Base-by-base conservation (phyloP, 345 rosid species). In the Angophora floribunda region DNA sequence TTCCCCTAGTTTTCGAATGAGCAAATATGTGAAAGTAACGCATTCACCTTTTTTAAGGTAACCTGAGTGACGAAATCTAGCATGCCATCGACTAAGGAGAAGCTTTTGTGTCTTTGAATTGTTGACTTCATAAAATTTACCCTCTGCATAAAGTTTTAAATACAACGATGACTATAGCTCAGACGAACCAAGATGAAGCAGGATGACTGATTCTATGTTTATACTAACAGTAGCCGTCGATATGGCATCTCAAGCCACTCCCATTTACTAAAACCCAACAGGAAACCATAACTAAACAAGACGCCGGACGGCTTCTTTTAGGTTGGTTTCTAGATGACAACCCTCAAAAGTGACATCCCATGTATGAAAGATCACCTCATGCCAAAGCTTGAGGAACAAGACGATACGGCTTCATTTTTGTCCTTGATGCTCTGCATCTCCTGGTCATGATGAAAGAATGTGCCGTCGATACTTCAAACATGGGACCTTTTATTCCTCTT, bases 391-490 rank as follows among this genome's bases (percentile, higher is more conserved):
- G 87, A 45, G 41, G 51, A 47, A 30, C 17, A 17, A 15, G 4
- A 22, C 9, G n/a, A 36, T 47, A 19, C 19, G n/a, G 14, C 22
- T n/a, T 94, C 94, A 96, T 95, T 91, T 92, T 94, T n/a, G 93
- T 93, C 95, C 95, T 95, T n/a, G 97, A 96, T 84, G 93, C 95
- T 89, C 93, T 96, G 92, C 99, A 97, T 89, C 95, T 92, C 91
- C 96, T 90, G 84, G 92, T 91, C 87, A 19, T 28, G 44, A 87
- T 41, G 85, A 89, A 90, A 52, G 44, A 52, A 44, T 91, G 86
- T 5, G 51, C 52, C 22, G 4, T 3, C 41, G 50, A 52, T 86
- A 44, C 85, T 59, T 41, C 84, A 15, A 75, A 78, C 75, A 22
- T 22, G 70, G 87, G 89, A 91, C 91, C 92, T 93, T 93, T 93